Conservation (phyloP, 2,329 filamentous ascomycete species). For the Aureobasidium leucospermi region DNA sequence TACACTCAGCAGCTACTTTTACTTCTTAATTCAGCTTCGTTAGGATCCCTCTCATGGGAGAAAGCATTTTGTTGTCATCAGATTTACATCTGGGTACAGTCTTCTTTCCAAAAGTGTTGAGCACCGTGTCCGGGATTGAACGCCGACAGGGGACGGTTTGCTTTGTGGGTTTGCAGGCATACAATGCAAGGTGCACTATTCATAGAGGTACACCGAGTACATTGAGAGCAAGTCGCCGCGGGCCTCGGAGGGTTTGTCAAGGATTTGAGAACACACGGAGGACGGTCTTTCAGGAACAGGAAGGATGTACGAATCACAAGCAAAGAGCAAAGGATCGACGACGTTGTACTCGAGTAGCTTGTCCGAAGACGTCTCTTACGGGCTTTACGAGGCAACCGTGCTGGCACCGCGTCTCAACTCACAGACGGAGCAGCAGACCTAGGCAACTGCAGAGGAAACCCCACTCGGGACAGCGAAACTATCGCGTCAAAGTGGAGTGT, state of each 20-base stretch:
- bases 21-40: neutral
- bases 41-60: neutral
- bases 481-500: constrained; percentile 1
- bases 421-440: neutral
- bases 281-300: constrained; percentile 2
- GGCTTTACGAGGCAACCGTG: neutral
- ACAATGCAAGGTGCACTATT: constrained; percentile 5
- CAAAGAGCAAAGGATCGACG: neutral
- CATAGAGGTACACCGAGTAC: constrained; percentile 1
- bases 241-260: neutral
- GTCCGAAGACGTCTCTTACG: constrained; percentile 7
- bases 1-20: neutral
- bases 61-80: neutral
- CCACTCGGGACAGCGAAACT: neutral
- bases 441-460: neutral
- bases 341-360: neutral
- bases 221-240: neutral
- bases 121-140: neutral
- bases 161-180: neutral
- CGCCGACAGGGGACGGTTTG: neutral
- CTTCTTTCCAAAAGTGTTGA: neutral
- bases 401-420: neutral
- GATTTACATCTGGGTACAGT: neutral
- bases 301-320: neutral
- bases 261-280: neutral